These are phyloP conservation scores for Houttuynia cordata DNA, from an alignment of 164 flowering plant species.

Conservation along the genomic window DNA sequence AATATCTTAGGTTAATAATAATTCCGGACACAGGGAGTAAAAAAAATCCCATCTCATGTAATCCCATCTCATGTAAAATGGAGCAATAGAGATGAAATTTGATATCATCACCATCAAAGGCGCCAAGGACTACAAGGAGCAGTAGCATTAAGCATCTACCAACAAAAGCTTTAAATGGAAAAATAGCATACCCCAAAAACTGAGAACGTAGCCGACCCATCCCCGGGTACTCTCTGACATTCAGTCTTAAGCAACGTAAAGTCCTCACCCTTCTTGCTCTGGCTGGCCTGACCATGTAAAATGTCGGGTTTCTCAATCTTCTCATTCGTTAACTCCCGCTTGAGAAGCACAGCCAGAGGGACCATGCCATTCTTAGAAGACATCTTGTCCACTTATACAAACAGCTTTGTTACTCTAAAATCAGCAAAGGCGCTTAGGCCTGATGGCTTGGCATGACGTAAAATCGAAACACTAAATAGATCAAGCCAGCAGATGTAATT, in stretches of 20 bases:
- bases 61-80: too few species aligned
- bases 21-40: too few species aligned
- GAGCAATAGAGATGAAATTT: too few species aligned
- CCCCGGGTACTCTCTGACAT: conserved; percentile 65
- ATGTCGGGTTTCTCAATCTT: conserved; percentile 80
- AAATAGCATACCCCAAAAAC: conserved; percentile 63
- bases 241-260: conserved; percentile 70
- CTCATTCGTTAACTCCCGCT: conserved; percentile 71
- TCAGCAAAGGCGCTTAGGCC: background rate
- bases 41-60: too few species aligned
- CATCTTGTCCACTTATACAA: conserved; percentile 28
- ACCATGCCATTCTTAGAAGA: conserved; percentile 55
- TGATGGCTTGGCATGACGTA: background rate
- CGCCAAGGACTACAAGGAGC: background rate
- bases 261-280: conserved; percentile 98
- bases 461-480: background rate
- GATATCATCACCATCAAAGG: background rate
- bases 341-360: conserved; percentile 74
- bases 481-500: background rate
- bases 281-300: conserved; percentile 67
- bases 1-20: too few species aligned
- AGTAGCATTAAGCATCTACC: too few species aligned
- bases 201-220: conserved; percentile 71
- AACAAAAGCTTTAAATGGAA: background rate
- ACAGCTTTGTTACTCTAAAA: background rate